Evolutionary conservation across 345 rosid species (phyloP).

Genomic region (Rhizophora apiculata): DNA sequence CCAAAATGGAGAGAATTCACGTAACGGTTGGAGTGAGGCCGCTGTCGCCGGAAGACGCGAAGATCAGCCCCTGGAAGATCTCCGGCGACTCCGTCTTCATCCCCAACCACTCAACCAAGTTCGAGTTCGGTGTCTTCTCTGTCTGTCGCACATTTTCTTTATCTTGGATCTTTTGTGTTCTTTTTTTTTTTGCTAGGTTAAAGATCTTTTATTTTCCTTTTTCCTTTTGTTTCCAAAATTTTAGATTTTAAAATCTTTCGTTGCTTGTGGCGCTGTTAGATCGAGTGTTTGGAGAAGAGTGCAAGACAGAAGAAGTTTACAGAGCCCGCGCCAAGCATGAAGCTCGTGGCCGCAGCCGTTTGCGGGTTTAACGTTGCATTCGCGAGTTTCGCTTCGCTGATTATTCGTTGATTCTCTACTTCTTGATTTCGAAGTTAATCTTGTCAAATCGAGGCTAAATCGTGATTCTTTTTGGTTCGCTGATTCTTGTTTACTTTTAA

Average conservation of each 20-base stretch:
- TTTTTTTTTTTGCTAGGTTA: not conserved
- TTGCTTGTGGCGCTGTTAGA: constrained; percentile 28
- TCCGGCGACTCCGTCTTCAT: constrained; percentile 58
- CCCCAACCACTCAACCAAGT: constrained; percentile 49
- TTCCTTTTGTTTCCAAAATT: not conserved
- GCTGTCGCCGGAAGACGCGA: constrained; percentile 67
- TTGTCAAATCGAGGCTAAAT: no score
- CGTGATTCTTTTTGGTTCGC: no score
- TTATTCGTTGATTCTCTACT: not conserved
- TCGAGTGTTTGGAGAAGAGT: constrained; percentile 57
- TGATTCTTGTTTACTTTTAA: no score
- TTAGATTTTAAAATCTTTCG: not conserved
- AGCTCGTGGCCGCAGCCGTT: constrained; percentile 74
- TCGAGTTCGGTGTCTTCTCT: constrained; percentile 59
- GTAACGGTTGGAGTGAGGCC: constrained; percentile 83
- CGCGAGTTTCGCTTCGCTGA: not conserved
- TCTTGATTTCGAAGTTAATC: not conserved
- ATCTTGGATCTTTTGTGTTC: not conserved
- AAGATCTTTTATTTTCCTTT: not conserved
- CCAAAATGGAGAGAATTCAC: constrained; percentile 73
- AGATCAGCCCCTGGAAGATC: constrained; percentile 74
- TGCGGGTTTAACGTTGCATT: constrained; percentile 79
- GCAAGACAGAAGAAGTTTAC: constrained; percentile 62
- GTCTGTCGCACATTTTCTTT: not conserved
- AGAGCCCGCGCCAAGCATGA: constrained; percentile 58